Conservation (phyloP, 345 rosid genomes). For the Kandelia obovata region DNA sequence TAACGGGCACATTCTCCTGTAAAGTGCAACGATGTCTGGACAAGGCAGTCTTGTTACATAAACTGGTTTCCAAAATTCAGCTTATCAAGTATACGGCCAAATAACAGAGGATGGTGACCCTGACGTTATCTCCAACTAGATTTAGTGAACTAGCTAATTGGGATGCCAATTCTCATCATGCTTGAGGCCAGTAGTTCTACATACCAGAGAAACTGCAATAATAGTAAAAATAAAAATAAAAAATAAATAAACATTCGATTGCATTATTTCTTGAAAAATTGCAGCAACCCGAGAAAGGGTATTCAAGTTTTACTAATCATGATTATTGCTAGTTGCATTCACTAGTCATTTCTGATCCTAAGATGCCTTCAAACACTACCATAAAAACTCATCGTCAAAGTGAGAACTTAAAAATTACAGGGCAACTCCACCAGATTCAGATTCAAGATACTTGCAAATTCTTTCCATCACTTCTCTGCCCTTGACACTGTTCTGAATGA, state of each 20-base stretch:
- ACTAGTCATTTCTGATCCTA: constrained; percentile 12
- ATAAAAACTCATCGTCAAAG: neutral
- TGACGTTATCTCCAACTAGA: too few species aligned
- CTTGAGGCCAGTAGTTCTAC: too few species aligned
- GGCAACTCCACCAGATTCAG: constrained; percentile 62
- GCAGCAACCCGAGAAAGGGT: neutral
- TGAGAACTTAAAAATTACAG: constrained; percentile 25
- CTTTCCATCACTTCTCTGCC: constrained; percentile 97
- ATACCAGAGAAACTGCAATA: too few species aligned
- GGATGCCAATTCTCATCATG: too few species aligned
- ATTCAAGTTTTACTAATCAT: neutral
- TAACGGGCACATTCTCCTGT: too few species aligned
- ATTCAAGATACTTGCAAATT: constrained; percentile 92
- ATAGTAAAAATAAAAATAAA: too few species aligned
- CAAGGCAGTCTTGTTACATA: too few species aligned
- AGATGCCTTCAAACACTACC: constrained; percentile 4
- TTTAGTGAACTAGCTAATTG: too few species aligned
- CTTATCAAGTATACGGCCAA: too few species aligned
- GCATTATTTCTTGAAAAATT: constrained; percentile 9
- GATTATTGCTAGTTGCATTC: neutral
- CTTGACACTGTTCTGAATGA: constrained; percentile 86
- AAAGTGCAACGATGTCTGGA: too few species aligned
- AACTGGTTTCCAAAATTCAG: too few species aligned
- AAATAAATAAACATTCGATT: neutral
- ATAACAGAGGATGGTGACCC: too few species aligned